phyloP scores from a whole-genome alignment of 2,329 filamentous ascomycete species.

The Harringtonia aguacate region DNA sequence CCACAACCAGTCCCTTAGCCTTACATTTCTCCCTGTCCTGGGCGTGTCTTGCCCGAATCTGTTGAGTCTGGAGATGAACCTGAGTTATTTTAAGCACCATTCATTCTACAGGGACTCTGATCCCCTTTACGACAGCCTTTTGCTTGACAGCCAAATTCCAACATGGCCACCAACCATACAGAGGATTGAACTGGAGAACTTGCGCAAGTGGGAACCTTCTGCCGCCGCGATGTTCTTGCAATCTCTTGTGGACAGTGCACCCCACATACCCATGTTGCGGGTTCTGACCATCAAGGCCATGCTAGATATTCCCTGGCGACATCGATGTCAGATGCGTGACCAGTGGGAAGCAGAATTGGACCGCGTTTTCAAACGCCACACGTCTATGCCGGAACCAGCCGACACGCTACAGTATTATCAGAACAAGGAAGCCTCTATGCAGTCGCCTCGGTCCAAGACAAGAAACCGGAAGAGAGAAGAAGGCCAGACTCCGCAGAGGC shows the following conservation, averaged over 20 bases:
- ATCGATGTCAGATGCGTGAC: constrained; percentile 68
- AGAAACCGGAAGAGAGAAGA: background rate
- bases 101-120: constrained; percentile 59
- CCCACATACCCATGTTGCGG: constrained; percentile 54
- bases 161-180: constrained; percentile 68
- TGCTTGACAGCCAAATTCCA: constrained; percentile 56
- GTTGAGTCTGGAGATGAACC: constrained; percentile 61
- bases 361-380: constrained; percentile 48
- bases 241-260: constrained; percentile 64
- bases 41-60: constrained; percentile 59
- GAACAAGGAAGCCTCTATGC: background rate
- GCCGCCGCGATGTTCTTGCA: constrained; percentile 69
- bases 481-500: constrained; percentile 11
- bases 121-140: constrained; percentile 60
- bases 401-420: constrained; percentile 11
- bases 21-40: constrained; percentile 62
- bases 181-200: constrained; percentile 62
- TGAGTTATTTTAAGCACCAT: constrained; percentile 66
- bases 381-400: constrained; percentile 13
- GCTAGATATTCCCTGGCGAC: constrained; percentile 70
- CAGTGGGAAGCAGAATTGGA: constrained; percentile 65
- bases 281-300: constrained; percentile 65
- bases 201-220: constrained; percentile 62
- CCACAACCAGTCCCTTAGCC: constrained; percentile 68
- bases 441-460: background rate